Percentiles rank a stretch among this genome's conserved stretches.
phyloP scores from a whole-genome alignment of 805 yeast species.

The Cyberlindnera americana region DNA sequence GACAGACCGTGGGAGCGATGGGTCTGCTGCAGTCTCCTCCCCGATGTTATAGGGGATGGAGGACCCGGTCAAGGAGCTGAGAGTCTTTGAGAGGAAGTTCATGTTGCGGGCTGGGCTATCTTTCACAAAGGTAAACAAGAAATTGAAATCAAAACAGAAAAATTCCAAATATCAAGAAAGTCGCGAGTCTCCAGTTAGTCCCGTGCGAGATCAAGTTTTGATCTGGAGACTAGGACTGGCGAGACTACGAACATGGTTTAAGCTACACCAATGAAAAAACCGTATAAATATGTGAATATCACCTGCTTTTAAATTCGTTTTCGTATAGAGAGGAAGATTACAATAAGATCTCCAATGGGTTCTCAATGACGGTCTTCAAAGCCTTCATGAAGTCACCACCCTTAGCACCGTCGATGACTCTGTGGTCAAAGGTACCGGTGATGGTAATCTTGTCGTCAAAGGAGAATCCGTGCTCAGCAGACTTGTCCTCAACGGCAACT shows the following conservation, averaged over 20 bases:
- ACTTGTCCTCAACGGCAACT: constrained; percentile 89
- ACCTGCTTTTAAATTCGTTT: background rate
- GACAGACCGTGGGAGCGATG: constrained; percentile 38
- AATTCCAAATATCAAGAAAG: too few species aligned
- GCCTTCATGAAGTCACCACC: constrained; percentile 97
- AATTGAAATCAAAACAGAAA: background rate
- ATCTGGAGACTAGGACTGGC: too few species aligned
- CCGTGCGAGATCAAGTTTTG: too few species aligned
- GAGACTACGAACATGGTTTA: too few species aligned
- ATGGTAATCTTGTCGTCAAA: constrained; percentile 88
- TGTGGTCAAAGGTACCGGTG: constrained; percentile 98
- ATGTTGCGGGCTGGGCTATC: constrained; percentile 30
- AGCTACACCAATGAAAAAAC: too few species aligned
- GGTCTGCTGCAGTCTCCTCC: constrained; percentile 33
- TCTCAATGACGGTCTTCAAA: constrained; percentile 85
- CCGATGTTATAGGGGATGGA: constrained; percentile 58
- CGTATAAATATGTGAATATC: too few species aligned
- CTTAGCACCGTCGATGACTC: constrained; percentile 95
- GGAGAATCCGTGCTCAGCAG: constrained; percentile 85
- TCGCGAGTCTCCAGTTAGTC: too few species aligned
- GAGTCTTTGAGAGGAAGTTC: constrained; percentile 68
- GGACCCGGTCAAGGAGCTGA: constrained; percentile 52
- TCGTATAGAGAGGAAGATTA: constrained; percentile 33
- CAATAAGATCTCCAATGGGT: constrained; percentile 90
- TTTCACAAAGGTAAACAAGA: background rate